phyloP scores from a whole-genome alignment of 176 grass and related monocot species.

The Coix lacrymajobi region DNA sequence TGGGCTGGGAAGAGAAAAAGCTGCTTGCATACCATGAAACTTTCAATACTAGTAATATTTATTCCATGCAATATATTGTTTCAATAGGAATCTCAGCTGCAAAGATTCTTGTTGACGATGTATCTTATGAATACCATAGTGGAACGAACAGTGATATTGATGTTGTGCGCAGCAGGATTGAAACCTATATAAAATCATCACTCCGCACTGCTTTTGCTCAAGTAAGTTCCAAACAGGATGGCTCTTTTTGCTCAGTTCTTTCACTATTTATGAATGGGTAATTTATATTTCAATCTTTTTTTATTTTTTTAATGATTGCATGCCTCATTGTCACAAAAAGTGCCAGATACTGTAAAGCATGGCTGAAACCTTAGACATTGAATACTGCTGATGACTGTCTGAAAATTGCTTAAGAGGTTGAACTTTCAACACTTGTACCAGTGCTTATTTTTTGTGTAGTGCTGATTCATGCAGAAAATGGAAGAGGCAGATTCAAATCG shows the following conservation, averaged over 20 bases:
- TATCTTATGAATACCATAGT: conserved; percentile 47
- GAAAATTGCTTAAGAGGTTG: background rate
- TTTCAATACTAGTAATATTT: conserved; percentile 63
- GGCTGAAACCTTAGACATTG: conserved; percentile 16
- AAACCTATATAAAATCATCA: conserved; percentile 72
- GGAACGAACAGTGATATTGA: conserved; percentile 60
- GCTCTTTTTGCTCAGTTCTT: background rate
- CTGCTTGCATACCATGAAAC: conserved; percentile 81
- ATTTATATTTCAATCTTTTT: background rate
- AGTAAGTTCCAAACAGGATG: conserved; percentile 43
- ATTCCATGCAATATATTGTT: conserved; percentile 61
- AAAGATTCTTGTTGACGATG: conserved; percentile 61
- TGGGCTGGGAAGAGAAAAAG: conserved; percentile 71
- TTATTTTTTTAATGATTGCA: background rate
- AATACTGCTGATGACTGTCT: background rate
- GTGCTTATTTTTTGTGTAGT: conserved; percentile 19
- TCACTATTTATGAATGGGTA: background rate
- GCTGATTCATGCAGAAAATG: conserved; percentile 65
- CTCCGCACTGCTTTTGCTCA: conserved; percentile 73
- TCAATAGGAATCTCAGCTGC: conserved; percentile 64
- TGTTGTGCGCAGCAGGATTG: conserved; percentile 51
- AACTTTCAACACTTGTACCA: background rate
- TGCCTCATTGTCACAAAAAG: background rate
- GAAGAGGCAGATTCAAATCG: conserved; percentile 54
- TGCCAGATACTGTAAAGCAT: background rate